phyloP scores from a whole-genome alignment of 2,329 filamentous ascomycete species.

The Venturia carpophila region DNA sequence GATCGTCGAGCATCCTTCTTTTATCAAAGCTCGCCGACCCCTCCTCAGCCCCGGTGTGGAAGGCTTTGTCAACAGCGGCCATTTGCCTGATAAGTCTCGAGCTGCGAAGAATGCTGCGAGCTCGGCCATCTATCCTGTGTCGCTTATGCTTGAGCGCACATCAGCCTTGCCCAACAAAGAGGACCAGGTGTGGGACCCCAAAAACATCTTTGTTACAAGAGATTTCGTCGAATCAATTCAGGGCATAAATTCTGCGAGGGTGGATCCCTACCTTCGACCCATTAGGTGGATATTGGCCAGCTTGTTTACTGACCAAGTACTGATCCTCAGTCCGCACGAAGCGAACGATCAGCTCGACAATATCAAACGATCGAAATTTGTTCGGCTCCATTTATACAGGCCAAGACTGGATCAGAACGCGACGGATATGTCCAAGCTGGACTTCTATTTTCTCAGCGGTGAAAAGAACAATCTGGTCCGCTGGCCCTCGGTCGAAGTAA shows the following conservation, averaged over 20 bases:
- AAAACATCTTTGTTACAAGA: conserved; percentile 37
- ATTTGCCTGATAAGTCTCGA: conserved; percentile 39
- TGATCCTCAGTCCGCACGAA: conserved; percentile 56
- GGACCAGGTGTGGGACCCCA: conserved; percentile 21
- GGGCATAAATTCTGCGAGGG: background rate
- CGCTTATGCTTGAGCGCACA: conserved; percentile 26
- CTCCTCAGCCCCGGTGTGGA: conserved; percentile 26
- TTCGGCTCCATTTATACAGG: conserved; percentile 46
- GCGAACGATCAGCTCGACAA: conserved; percentile 43
- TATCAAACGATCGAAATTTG: conserved; percentile 31
- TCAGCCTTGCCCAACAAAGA: conserved; percentile 37
- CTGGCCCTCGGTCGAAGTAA: conserved; percentile 26
- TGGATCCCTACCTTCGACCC: conserved; percentile 45
- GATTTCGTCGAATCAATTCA: conserved; percentile 47
- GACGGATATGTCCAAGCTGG: conserved; percentile 39
- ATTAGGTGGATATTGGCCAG: conserved; percentile 48
- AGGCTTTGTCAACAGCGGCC: conserved; percentile 39
- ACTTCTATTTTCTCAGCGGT: conserved; percentile 37
- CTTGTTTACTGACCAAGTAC: conserved; percentile 25
- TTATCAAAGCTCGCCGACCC: conserved; percentile 21
- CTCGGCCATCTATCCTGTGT: conserved; percentile 39
- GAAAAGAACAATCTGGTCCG: conserved; percentile 18
- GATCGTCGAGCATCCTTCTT: conserved; percentile 44
- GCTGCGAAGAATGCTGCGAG: conserved; percentile 22
- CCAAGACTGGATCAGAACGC: conserved; percentile 36